A percentile compares a stretch with the other conserved stretches of the same genome.
Conservation (phyloP, 2,329 filamentous ascomycete species). For the Chaetomium sp. region DNA sequence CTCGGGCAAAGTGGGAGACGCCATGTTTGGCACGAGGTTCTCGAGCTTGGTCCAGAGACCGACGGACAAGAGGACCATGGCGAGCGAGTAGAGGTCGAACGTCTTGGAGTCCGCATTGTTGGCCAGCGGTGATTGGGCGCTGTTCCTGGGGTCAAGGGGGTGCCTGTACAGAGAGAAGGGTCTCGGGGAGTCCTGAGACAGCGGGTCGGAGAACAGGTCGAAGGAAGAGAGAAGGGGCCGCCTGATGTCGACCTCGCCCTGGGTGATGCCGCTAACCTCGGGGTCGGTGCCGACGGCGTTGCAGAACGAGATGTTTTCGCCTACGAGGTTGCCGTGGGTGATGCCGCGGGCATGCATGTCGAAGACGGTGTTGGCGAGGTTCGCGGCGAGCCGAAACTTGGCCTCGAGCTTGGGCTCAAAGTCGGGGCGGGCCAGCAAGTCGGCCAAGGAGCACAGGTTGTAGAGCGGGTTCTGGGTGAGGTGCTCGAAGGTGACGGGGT, state of each 20-base stretch:
- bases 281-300: constrained; percentile 48
- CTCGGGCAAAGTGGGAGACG: constrained; percentile 57
- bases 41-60: constrained; percentile 73
- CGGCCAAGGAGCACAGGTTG: constrained; percentile 55
- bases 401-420: constrained; percentile 71
- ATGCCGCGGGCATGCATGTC: constrained; percentile 71
- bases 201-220: constrained; percentile 66
- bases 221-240: constrained; percentile 73
- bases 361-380: constrained; percentile 71
- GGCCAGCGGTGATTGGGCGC: constrained; percentile 50
- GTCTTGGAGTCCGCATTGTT: constrained; percentile 58
- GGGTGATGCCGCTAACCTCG: constrained; percentile 41
- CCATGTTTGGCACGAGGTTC: constrained; percentile 50
- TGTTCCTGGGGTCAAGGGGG: constrained; percentile 61
- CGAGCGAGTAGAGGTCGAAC: constrained; percentile 72
- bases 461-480: constrained; percentile 53
- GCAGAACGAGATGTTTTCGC: constrained; percentile 69
- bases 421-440: constrained; percentile 54
- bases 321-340: constrained; percentile 69
- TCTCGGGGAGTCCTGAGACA: constrained; percentile 40
- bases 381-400: constrained; percentile 74
- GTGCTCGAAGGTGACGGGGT: constrained; percentile 57
- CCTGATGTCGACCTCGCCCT: constrained; percentile 62
- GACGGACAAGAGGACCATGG: constrained; percentile 72
- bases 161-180: constrained; percentile 62